Base-by-base conservation (phyloP, 1,139 yeast species). In the Keqinozyma sinolaborantium region DNA sequence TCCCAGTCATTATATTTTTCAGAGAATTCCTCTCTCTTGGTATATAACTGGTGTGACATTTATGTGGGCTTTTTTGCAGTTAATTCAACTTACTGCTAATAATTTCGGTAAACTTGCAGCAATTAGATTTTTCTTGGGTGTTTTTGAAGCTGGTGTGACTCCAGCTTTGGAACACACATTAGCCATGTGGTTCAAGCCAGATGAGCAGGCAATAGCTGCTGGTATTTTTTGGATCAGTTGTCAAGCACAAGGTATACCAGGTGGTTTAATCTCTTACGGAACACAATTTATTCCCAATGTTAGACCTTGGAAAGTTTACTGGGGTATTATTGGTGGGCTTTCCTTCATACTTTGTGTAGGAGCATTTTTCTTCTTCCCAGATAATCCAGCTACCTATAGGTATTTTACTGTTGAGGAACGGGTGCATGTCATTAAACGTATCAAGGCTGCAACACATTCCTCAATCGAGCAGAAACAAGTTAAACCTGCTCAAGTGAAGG, bases 201-300 rank as follows among this genome's bases (percentile, higher is more conserved):
- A 52, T n/a, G 69, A 66, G 36, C 55, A 65, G 36, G 67, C 67
- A 21, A 54, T 63, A 9, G 53, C 62, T 16, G 64, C 63, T 19
- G 74, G 74, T 12, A 33, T 70, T 2, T 70, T 69, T 41, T 70
- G 60, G 37, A 50, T 64, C n/a, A 56, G 71, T n/a, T 66, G 73
- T 41, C 49, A 66, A 36, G 69, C 67, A 27, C 59, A 60, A 4
- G 60, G 69, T 2, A 63, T 70, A 30, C 70, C 73, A 10, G 56
- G 60, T 23, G 73, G 73, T 2, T 64, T 69, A 39, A 66, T 70
- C 32, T 64, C 73, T 8, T 70, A 64, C 38, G 76, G 73, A 20
- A 60, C 64, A 3, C 39, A 30, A 23, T 28, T 19, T 26, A 38
- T 66, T 14, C 50, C 53, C 33, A 48, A 57, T 3, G 30, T 42